These are phyloP conservation scores for Colletotrichum liaoningense DNA, from an alignment of 2,329 filamentous ascomycete species.

Conservation along the genomic window DNA sequence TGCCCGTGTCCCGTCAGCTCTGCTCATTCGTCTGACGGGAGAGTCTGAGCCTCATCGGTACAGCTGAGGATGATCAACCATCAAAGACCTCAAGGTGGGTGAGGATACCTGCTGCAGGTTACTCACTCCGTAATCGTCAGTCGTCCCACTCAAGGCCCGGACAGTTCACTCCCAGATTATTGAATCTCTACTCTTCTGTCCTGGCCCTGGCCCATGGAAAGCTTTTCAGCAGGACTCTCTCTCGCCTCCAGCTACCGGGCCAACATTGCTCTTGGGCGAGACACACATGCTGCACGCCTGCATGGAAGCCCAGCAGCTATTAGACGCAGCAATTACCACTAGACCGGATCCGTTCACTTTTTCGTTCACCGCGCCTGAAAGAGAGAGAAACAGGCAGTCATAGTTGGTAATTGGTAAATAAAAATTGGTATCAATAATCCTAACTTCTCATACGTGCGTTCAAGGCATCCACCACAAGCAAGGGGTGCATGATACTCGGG, in stretches of 20 bases:
- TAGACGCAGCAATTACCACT: background rate
- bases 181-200: no score
- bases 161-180: no score
- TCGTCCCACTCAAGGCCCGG: no score
- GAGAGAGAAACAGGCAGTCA: background rate
- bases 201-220: background rate
- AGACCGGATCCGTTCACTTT: background rate
- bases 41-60: no score
- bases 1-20: no score
- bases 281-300: background rate
- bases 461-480: constrained; percentile 22
- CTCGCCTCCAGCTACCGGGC: background rate
- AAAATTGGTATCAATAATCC: constrained; percentile 28
- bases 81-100: no score
- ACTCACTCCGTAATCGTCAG: no score
- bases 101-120: no score
- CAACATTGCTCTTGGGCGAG: background rate
- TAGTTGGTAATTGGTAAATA: background rate
- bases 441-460: constrained; percentile 25
- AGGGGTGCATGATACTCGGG: constrained; percentile 31
- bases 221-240: background rate
- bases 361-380: background rate
- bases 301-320: background rate
- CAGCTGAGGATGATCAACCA: no score
- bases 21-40: no score